Percentiles rank a stretch among this genome's conserved stretches.
Conservation (phyloP, 1,139 yeast species). For the Blastobotrys serpentis region DNA sequence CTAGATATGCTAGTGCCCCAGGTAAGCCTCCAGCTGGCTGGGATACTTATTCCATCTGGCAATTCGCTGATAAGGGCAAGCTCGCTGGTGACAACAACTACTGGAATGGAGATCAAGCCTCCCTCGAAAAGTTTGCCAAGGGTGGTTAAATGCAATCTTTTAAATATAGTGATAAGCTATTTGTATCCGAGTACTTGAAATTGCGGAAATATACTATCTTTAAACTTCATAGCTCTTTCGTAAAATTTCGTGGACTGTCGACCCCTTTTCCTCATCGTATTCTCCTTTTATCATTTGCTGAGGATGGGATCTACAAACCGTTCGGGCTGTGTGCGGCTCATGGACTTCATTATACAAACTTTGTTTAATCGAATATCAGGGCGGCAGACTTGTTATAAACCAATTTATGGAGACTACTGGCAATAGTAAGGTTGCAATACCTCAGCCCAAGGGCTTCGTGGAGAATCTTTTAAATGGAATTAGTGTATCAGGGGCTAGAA, state of each 20-base stretch:
- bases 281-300: too few relatives aligned
- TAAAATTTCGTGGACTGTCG: too few relatives aligned
- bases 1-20: slow-evolving; percentile 9
- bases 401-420: too few relatives aligned
- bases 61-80: slow-evolving; percentile 13
- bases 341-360: too few relatives aligned
- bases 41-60: slow-evolving; percentile 12
- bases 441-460: neutral
- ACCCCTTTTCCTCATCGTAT: too few relatives aligned
- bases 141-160: slow-evolving; percentile 6
- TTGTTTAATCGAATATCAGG: too few relatives aligned
- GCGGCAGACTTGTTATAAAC: neutral
- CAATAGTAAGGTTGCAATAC: neutral
- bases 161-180: neutral
- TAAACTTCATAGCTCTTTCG: too few relatives aligned
- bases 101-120: slow-evolving; percentile 14
- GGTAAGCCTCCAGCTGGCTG: slow-evolving; percentile 14
- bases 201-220: neutral
- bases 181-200: too few relatives aligned
- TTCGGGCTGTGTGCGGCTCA: too few relatives aligned
- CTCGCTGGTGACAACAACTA: slow-evolving; percentile 15
- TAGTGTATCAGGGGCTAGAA: neutral
- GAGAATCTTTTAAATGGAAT: neutral
- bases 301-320: too few relatives aligned
- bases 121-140: slow-evolving; percentile 15